Evolutionary conservation across 2,329 filamentous ascomycete species (phyloP), one percentile per base, ranked within the genome.

Genomic region (Magnaporthiopsis incrustans): DNA sequence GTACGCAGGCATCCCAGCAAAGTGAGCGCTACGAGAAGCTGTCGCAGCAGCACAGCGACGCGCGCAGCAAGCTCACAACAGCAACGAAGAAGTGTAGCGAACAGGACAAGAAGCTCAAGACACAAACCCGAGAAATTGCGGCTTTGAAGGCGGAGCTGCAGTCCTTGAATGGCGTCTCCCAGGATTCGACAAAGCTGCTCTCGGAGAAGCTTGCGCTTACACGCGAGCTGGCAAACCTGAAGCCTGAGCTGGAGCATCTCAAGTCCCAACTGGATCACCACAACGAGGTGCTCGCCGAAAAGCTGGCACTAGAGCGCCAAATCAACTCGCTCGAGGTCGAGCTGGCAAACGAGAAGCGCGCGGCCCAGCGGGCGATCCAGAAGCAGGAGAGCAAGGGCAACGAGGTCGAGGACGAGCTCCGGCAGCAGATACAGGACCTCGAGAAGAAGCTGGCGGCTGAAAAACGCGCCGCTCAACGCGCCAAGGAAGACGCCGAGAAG

Each of bases 281-380:
- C 63, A 87, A 92, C 70, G 82, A 84, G 2, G 78, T 91, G 14
- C 79, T 96, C 22, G 81, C 89, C 1, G 92, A 96, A 72, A 97
- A 96, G 74, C 80, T 94, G 59, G 83, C 89, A 2, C 77, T 97
- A 18, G 88, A 95, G 72, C 87, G 90, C 60, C 90, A 95, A 75
- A 75, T 97, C 33, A 88, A 83, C 71, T 86, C 88, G 1, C 75
- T 93, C 2, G 90, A 96, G 73, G 87, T 91, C 58, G 90, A 96
- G 69, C 81, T 97, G 2, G 91, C 93, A 68, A 91, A 90, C 68
- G 91, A 95, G 73, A 94, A 87, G 73, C 84, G 87, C n/a, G 82
- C 86, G 3, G 79, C 84, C 11, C 84, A 88, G 68, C 84, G 87
- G 62, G 82, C 82, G 4, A 73, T 75, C 5, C 72, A 78, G 58